A percentile compares a stretch with the other conserved stretches of the same genome.
These are phyloP conservation scores for Rutstroemia sp. DNA, from an alignment of 2,329 filamentous ascomycete species.

Conservation along the genomic window DNA sequence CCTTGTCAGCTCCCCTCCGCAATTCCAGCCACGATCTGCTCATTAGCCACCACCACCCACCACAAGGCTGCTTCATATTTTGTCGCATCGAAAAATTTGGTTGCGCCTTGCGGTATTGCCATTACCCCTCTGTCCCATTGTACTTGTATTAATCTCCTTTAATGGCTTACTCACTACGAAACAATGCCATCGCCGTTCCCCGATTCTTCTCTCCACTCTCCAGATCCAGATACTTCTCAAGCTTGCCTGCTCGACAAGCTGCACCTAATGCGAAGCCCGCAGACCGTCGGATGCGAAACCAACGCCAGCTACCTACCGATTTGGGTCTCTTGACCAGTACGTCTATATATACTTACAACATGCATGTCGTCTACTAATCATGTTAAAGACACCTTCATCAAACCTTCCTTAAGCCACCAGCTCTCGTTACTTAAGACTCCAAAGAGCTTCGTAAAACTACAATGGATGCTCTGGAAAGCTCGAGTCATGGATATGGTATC, in stretches of 20 bases:
- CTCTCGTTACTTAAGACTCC: conserved; percentile 26
- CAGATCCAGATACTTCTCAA: conserved; percentile 20
- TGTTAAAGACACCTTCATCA: conserved; percentile 31
- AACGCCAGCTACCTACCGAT: conserved; percentile 12
- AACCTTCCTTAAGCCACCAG: conserved; percentile 26
- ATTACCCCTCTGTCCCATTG: neutral
- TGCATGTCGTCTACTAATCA: neutral
- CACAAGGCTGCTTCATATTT: neutral
- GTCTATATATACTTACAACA: conserved; percentile 1
- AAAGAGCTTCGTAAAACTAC: conserved; percentile 21
- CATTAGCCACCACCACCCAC: neutral
- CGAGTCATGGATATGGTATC: conserved; percentile 19
- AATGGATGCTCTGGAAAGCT: conserved; percentile 22
- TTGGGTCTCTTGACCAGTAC: conserved; percentile 23
- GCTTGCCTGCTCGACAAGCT: conserved; percentile 9
- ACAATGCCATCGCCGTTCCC: conserved; percentile 16
- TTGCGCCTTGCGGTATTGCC: neutral
- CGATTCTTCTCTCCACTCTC: conserved; percentile 8
- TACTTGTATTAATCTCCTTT: neutral
- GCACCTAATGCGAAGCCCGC: neutral
- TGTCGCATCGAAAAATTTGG: neutral
- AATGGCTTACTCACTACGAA: conserved; percentile 23
- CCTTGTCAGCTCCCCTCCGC: neutral
- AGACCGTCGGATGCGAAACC: neutral
- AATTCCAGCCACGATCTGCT: neutral